These are phyloP conservation scores for Colletotrichum liaoningense DNA, from an alignment of 2,329 filamentous ascomycete genomes.

Conservation along the genomic window DNA sequence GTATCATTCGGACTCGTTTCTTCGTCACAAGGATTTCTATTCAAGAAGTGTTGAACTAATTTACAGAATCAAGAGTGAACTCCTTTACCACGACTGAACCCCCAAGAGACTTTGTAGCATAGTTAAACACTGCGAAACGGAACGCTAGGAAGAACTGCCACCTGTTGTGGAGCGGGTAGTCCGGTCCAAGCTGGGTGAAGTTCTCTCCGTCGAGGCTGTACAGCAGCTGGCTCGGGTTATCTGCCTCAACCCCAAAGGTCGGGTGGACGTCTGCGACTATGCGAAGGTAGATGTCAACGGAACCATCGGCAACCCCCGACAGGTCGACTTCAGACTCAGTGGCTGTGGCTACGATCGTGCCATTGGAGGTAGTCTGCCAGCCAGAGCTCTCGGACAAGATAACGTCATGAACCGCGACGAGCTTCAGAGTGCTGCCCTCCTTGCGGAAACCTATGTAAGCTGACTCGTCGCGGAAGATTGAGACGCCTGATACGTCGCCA, in stretches of 20 bases:
- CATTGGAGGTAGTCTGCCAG: slow-evolving; percentile 47
- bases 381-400: slow-evolving; percentile 40
- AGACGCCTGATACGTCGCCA: slow-evolving; percentile 63
- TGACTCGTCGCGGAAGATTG: slow-evolving; percentile 62
- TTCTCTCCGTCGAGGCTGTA: slow-evolving; percentile 57
- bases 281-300: slow-evolving; percentile 38
- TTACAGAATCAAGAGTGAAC: slow-evolving; percentile 7
- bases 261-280: slow-evolving; percentile 40
- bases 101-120: slow-evolving; percentile 50
- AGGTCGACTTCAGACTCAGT: background rate
- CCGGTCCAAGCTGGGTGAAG: slow-evolving; percentile 50
- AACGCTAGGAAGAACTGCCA: slow-evolving; percentile 62
- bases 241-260: slow-evolving; percentile 12
- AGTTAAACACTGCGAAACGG: slow-evolving; percentile 61
- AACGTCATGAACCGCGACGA: slow-evolving; percentile 45
- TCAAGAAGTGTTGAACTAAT: background rate
- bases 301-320: background rate
- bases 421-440: slow-evolving; percentile 38
- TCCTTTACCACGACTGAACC: slow-evolving; percentile 34
- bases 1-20: too few relatives aligned
- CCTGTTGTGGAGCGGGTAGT: slow-evolving; percentile 49
- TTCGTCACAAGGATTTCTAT: too few relatives aligned
- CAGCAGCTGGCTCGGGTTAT: slow-evolving; percentile 38
- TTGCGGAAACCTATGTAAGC: slow-evolving; percentile 62
- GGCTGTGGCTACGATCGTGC: slow-evolving; percentile 38